phyloP scores from a whole-genome alignment of 805 yeast genomes.

The Vanderwaltozyma yarrowii region DNA sequence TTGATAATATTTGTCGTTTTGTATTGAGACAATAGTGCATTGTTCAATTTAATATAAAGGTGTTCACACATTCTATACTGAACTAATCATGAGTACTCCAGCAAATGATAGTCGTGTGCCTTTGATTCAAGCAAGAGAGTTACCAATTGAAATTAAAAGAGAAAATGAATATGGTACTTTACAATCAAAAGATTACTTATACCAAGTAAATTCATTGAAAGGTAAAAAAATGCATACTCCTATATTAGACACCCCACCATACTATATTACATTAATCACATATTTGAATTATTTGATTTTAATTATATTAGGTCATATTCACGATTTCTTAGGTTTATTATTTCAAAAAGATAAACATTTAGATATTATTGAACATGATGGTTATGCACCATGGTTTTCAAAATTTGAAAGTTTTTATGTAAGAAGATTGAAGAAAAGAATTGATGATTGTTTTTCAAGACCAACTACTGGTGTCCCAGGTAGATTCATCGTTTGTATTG shows the following conservation, averaged over 20 bases:
- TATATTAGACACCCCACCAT: conserved; percentile 76
- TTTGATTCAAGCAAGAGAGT: conserved; percentile 25
- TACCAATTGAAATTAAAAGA: conserved; percentile 31
- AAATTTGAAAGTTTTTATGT: conserved; percentile 91
- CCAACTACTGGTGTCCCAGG: conserved; percentile 99
- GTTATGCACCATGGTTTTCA: conserved; percentile 92
- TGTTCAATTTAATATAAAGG: neutral
- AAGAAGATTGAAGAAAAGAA: conserved; percentile 80
- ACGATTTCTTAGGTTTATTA: conserved; percentile 75
- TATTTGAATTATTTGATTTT: conserved; percentile 77
- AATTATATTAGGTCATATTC: conserved; percentile 80
- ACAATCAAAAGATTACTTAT: conserved; percentile 54
- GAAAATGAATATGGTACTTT: conserved; percentile 68
- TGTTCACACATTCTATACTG: too few species aligned
- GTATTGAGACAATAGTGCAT: too few species aligned
- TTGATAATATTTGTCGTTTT: too few species aligned
- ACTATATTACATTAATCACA: conserved; percentile 66
- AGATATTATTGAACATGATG: conserved; percentile 67
- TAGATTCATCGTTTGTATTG: conserved; percentile 71
- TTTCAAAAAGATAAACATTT: conserved; percentile 57
- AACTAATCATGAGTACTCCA: conserved; percentile 1
- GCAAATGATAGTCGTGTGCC: conserved; percentile 21
- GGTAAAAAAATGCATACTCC: conserved; percentile 51
- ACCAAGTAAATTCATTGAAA: conserved; percentile 47
- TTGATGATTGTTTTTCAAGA: conserved; percentile 91